A percentile compares a stretch with the other conserved stretches of the same genome.
Evolutionary conservation across 352 stramenopile genomes (phyloP).

Genomic region (Pilasporangium apinafurcum): DNA sequence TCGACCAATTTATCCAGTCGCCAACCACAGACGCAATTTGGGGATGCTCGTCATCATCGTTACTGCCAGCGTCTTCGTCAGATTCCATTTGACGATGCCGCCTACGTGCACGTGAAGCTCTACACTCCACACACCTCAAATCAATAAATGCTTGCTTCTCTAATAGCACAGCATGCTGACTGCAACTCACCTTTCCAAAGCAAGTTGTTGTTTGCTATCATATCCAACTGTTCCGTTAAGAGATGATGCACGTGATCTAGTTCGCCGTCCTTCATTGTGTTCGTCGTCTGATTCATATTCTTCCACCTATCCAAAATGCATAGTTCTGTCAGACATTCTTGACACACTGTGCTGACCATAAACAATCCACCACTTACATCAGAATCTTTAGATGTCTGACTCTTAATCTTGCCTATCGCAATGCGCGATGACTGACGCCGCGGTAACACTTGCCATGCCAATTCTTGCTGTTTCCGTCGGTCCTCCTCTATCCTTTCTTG

Average conservation of each 20-base stretch:
- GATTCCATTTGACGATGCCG: constrained; percentile 33
- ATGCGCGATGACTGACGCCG: constrained; percentile 78
- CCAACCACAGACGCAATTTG: constrained; percentile 2
- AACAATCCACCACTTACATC: constrained; percentile 20
- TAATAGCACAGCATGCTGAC: too few species aligned
- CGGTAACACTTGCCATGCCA: constrained; percentile 73
- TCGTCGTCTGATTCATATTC: constrained; percentile 17
- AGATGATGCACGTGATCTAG: constrained; percentile 3
- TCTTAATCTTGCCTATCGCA: constrained; percentile 71
- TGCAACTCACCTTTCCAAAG: constrained; percentile 60
- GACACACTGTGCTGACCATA: not conserved
- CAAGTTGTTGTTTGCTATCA: constrained; percentile 19
- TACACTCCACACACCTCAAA: constrained; percentile 13
- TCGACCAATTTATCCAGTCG: constrained; percentile 72
- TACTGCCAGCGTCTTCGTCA: constrained; percentile 22
- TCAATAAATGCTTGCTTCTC: too few species aligned
- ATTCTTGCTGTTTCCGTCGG: constrained; percentile 56
- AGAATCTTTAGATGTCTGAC: constrained; percentile 45
- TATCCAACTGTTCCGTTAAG: not conserved
- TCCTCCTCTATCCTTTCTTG: constrained; percentile 68
- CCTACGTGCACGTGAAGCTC: constrained; percentile 58
- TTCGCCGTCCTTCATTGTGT: constrained; percentile 2
- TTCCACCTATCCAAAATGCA: not conserved
- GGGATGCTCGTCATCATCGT: constrained; percentile 15
- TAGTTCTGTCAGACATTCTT: not conserved